Percentiles rank a stretch among this genome's conserved stretches.
Conservation (phyloP, 83 land plant species). For the Thuja plicata region DNA sequence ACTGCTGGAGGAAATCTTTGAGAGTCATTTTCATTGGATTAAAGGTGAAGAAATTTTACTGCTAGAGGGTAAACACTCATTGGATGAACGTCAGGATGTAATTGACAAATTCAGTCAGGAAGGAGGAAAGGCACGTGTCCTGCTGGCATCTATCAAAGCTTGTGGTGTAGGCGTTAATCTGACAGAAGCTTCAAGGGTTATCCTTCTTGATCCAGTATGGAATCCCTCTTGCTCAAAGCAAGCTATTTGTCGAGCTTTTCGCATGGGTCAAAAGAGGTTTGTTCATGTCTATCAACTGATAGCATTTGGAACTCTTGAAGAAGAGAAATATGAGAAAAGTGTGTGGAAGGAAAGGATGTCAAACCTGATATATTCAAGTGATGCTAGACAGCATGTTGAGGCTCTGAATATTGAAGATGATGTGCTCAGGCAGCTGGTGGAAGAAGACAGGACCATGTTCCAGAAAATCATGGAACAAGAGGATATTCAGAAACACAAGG, state of each 20-base stretch:
- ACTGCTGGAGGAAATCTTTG: conserved; percentile 44
- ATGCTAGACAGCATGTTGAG: conserved; percentile 20
- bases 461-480: conserved; percentile 59
- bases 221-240: conserved; percentile 84
- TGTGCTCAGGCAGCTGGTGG: conserved; percentile 54
- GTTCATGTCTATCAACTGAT: conserved; percentile 84
- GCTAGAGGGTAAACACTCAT: conserved; percentile 53
- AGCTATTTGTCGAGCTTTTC: conserved; percentile 84
- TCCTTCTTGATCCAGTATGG: conserved; percentile 78
- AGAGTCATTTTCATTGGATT: conserved; percentile 48
- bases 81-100: conserved; percentile 46
- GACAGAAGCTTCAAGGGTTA: conserved; percentile 84
- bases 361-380: conserved; percentile 55
- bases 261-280: conserved; percentile 78
- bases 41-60: conserved; percentile 54
- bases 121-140: conserved; percentile 38
- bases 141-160: conserved; percentile 79
- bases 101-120: conserved; percentile 64
- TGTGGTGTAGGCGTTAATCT: conserved; percentile 85
- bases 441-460: conserved; percentile 37
- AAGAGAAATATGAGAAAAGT: conserved; percentile 52
- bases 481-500: conserved; percentile 6
- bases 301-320: conserved; percentile 63
- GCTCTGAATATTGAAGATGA: conserved; percentile 58
- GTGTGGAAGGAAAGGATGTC: conserved; percentile 72